Evolutionary conservation across 331 rosid genomes (phyloP).

Genomic region (Telfairia occidentalis): DNA sequence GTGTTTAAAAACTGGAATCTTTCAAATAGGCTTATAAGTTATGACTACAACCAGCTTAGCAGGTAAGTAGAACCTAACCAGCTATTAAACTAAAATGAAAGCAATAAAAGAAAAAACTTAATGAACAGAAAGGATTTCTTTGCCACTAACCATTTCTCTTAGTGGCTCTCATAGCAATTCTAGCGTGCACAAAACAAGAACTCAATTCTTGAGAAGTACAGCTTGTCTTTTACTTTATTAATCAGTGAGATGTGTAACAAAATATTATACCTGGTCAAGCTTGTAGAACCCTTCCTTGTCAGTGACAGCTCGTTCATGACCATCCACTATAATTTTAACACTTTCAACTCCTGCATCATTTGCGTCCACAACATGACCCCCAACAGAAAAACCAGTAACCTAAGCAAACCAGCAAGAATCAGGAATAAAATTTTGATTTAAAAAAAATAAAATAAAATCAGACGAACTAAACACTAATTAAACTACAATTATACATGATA

Average conservation of each 20-base stretch:
- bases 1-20: no score
- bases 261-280: constrained; percentile 77
- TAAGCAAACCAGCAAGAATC: constrained; percentile 24
- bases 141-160: neutral
- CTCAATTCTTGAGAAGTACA: neutral
- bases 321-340: constrained; percentile 81
- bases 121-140: neutral
- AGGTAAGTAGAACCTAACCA: neutral
- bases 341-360: constrained; percentile 75
- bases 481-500: neutral
- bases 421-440: neutral
- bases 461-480: neutral
- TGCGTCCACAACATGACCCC: constrained; percentile 91
- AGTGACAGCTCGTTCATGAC: constrained; percentile 75
- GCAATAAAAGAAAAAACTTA: neutral
- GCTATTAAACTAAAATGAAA: neutral
- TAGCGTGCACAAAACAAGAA: neutral
- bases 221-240: neutral
- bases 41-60: neutral
- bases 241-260: neutral
- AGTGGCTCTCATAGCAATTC: neutral
- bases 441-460: no score
- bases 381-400: constrained; percentile 99
- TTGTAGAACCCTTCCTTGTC: constrained; percentile 87
- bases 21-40: neutral